Percentiles rank a stretch among this genome's conserved stretches.
Evolutionary conservation across 768 basidiomycete genomes (phyloP).

Genomic region (Steccherinum ochraceum): DNA sequence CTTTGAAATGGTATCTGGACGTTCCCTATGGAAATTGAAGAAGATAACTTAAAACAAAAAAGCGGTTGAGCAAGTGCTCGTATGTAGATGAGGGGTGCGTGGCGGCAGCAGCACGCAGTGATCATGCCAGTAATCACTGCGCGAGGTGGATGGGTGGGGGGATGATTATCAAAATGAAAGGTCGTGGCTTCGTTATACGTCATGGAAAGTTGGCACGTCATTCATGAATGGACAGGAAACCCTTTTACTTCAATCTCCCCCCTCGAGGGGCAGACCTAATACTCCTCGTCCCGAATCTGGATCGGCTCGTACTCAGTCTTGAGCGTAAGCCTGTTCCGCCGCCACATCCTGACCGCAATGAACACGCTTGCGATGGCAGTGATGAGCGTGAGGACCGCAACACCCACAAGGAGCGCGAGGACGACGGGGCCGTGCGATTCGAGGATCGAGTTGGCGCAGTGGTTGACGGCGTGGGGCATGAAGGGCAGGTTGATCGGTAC

Average conservation of each 20-base stretch:
- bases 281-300: slow-evolving; percentile 8
- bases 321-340: not conserved
- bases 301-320: not conserved
- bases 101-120: not conserved
- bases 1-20: no score
- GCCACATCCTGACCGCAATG: slow-evolving; percentile 3
- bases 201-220: not conserved
- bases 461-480: slow-evolving; percentile 1
- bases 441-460: slow-evolving; percentile 9
- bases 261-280: not conserved
- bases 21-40: not conserved
- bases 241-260: not conserved
- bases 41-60: not conserved
- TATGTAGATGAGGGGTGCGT: not conserved
- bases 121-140: not conserved
- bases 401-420: slow-evolving; percentile 13
- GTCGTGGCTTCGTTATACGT: no score
- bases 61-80: not conserved
- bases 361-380: slow-evolving; percentile 3
- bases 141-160: not conserved
- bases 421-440: slow-evolving; percentile 12
- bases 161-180: not conserved
- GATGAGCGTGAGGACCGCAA: not conserved
- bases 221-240: not conserved
- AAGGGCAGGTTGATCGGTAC: not conserved